Percentiles rank a stretch among this genome's conserved stretches.
Evolutionary conservation across 441 rosid genomes (phyloP).

Genomic region (Aleurites moluccanus): DNA sequence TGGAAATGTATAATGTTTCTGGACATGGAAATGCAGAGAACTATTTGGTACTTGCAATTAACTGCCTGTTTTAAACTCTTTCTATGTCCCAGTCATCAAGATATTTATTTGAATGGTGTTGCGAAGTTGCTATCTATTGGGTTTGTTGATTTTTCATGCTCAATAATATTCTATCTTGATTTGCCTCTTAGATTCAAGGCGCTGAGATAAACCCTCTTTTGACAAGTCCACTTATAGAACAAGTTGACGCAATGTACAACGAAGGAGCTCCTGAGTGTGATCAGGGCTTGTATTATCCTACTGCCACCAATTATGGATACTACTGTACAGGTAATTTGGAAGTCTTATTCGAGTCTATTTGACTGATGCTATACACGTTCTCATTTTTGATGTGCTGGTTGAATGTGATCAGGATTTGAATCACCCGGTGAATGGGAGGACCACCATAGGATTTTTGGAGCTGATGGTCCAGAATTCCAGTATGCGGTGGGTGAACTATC

Average conservation of each 20-base stretch:
- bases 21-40: constrained; percentile 38
- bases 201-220: constrained; percentile 39
- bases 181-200: constrained; percentile 41
- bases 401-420: constrained; percentile 59
- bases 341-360: constrained; percentile 3
- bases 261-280: constrained; percentile 79
- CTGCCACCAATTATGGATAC: constrained; percentile 72
- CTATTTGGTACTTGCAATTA: constrained; percentile 29
- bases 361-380: constrained; percentile 3
- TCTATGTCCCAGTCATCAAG: background rate
- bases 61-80: background rate
- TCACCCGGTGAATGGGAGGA: constrained; percentile 93
- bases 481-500: constrained; percentile 50
- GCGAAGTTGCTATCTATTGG: constrained; percentile 13
- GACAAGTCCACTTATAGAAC: constrained; percentile 40
- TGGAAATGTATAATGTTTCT: constrained; percentile 42
- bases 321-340: constrained; percentile 81
- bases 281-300: constrained; percentile 77
- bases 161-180: background rate
- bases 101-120: background rate
- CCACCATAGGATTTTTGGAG: constrained; percentile 71
- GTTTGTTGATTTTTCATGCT: constrained; percentile 10
- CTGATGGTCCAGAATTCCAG: constrained; percentile 78
- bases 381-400: constrained; percentile 21
- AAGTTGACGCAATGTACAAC: constrained; percentile 63